A percentile compares a stretch with the other conserved stretches of the same genome.
Conservation (phyloP, 208 protist species). For the Leishmania arabica region DNA sequence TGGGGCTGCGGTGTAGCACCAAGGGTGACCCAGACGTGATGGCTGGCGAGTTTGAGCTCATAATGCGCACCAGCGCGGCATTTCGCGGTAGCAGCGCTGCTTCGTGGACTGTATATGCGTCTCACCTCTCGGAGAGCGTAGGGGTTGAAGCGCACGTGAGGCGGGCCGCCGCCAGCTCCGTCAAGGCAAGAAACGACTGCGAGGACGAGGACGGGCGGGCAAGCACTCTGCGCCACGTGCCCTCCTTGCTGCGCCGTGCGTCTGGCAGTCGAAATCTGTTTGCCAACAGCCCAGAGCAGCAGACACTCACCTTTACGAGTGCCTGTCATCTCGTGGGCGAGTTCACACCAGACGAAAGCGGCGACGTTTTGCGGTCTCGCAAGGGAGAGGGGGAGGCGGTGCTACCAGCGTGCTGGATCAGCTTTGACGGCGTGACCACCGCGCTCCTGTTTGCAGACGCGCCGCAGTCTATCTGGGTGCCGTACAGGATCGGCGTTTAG, state of each 20-base stretch:
- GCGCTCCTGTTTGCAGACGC: conserved; percentile 55
- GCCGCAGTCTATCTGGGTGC: conserved; percentile 50
- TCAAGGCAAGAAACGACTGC: conserved; percentile 5
- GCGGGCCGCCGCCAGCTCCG: neutral
- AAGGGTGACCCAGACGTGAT: conserved; percentile 14
- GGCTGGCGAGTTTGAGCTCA: conserved; percentile 42
- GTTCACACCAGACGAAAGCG: conserved; percentile 28
- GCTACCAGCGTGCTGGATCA: conserved; percentile 59
- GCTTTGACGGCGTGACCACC: conserved; percentile 43
- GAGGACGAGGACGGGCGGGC: neutral
- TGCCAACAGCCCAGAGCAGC: conserved; percentile 12
- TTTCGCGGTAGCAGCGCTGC: conserved; percentile 13
- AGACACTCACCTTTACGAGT: conserved; percentile 40
- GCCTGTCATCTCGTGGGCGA: conserved; percentile 32
- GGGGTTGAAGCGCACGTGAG: conserved; percentile 12
- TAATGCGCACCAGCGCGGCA: conserved; percentile 20
- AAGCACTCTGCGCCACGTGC: conserved; percentile 13
- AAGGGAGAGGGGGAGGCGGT: neutral
- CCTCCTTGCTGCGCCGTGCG: conserved; percentile 4
- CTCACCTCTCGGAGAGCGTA: conserved; percentile 30
- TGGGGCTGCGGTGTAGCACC: conserved; percentile 54
- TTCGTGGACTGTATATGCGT: conserved; percentile 31
- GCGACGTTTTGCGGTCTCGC: neutral
- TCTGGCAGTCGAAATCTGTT: neutral
- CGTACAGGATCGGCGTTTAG: conserved; percentile 35